Evolutionary conservation across 441 rosid genomes (phyloP), one percentile per base, ranked within the genome.

Genomic region (Bocquillonia castaneifolia): DNA sequence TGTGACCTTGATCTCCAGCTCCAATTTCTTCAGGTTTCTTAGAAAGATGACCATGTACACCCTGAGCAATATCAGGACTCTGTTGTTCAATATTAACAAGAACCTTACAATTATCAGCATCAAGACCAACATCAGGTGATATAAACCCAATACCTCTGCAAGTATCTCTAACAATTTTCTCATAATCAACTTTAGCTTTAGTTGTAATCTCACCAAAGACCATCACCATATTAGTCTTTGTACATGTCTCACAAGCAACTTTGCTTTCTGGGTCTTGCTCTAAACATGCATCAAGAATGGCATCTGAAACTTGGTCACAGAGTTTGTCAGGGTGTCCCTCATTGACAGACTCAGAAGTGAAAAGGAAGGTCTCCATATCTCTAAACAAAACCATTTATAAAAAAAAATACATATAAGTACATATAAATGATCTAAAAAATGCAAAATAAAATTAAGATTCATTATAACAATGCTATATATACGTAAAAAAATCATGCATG

Each of bases 201-300:
- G 92, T 89, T 0, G 95, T 89, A 80, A 88, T 86, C 85, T 88
- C 92, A 64, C 95, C 95, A 50, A 86, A 86, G 36, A 88, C 95
- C 95, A 89, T 89, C 29, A 85, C 95, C 95, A 89, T 86, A 40
- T 89, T 89, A n/a, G 92, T 89, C 83, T 89, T 89, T 76, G 92
- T 85, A 37, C 95, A 89, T 26, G 92, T 89, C 79, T 89, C 95
- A 67, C 95, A 86, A 0, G 95, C 95, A n/a, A 89, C 95, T 72
- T 89, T 87, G 84, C 93, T 90, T 56, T 86, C 93, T 0, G 91
- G 91, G 69, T 90, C 93, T 72, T 90, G 96, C 8, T 88, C 96
- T 44, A 89, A 70, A 65, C 96, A 89, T 26, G 91, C 92, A 74
- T 89, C 96, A 44, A 89, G 92, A 71, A 89, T 85, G 3, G 96